Percentiles rank a stretch among this genome's conserved stretches.
These are phyloP conservation scores for Entophlyctis luteolus DNA, from an alignment of 192 early-diverging fungal genomes.

Conservation along the genomic window DNA sequence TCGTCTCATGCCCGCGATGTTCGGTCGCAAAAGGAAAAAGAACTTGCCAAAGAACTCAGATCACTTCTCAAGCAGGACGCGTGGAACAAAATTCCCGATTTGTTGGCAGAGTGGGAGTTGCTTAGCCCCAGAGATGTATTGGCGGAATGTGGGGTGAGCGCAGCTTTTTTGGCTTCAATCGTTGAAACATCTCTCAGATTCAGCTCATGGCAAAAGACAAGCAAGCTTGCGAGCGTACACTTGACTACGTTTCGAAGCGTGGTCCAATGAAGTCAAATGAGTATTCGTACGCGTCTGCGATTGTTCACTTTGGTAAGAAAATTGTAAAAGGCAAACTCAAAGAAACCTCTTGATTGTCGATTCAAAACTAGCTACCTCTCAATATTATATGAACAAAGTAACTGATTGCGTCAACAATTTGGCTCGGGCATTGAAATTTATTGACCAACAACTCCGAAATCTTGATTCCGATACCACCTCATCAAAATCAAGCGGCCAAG, in stretches of 20 bases:
- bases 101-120: constrained; percentile 10
- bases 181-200: constrained; percentile 3
- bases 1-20: not conserved
- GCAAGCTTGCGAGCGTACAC: constrained; percentile 2
- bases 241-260: constrained; percentile 17
- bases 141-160: constrained; percentile 22
- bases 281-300: constrained; percentile 15
- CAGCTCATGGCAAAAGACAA: constrained; percentile 14
- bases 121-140: constrained; percentile 14
- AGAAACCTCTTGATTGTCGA: too few relatives aligned
- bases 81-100: constrained; percentile 17
- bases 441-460: constrained; percentile 3
- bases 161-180: not conserved
- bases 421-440: not conserved
- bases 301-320: constrained; percentile 21
- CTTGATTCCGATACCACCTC: not conserved
- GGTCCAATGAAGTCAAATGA: constrained; percentile 18
- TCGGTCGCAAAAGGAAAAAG: constrained; percentile 16
- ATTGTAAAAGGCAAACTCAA: too few relatives aligned
- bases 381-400: constrained; percentile 13
- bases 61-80: not conserved
- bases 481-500: too few relatives aligned
- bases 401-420: constrained; percentile 13
- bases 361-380: constrained; percentile 6
- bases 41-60: constrained; percentile 14